Evolutionary conservation across 176 grass and related monocot species (phyloP).

Genomic region (Coix lacrymajobi): DNA sequence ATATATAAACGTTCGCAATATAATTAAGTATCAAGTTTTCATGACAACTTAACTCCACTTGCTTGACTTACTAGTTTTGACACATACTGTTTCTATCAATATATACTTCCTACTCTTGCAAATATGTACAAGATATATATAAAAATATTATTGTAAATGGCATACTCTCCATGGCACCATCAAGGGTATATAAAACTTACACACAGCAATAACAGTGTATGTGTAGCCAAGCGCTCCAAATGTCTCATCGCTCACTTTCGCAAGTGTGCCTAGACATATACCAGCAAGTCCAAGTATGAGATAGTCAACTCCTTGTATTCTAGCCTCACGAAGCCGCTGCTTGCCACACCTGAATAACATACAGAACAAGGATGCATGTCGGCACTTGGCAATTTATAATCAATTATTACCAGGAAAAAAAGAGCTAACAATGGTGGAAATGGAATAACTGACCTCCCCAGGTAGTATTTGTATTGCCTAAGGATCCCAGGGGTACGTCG

Average conservation of each 20-base stretch:
- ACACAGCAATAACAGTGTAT: conserved; percentile 85
- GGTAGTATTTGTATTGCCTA: conserved; percentile 72
- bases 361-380: not conserved
- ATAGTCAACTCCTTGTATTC: conserved; percentile 85
- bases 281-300: conserved; percentile 71
- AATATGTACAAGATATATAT: not conserved
- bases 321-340: conserved; percentile 78
- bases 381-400: not conserved
- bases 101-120: not conserved
- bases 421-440: not conserved
- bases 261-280: conserved; percentile 77
- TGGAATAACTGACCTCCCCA: conserved; percentile 52
- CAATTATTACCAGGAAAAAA: not conserved
- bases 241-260: conserved; percentile 85
- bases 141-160: not conserved
- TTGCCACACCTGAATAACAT: conserved; percentile 57
- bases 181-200: conserved; percentile 46
- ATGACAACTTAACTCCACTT: not conserved
- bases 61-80: not conserved
- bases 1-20: not conserved
- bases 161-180: not conserved
- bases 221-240: conserved; percentile 86
- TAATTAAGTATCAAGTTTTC: not conserved
- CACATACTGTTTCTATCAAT: not conserved
- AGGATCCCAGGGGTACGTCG: conserved; percentile 63